Base-by-base conservation (phyloP, 768 basidiomycete genomes). In the Hydnomerulius pinastri region DNA sequence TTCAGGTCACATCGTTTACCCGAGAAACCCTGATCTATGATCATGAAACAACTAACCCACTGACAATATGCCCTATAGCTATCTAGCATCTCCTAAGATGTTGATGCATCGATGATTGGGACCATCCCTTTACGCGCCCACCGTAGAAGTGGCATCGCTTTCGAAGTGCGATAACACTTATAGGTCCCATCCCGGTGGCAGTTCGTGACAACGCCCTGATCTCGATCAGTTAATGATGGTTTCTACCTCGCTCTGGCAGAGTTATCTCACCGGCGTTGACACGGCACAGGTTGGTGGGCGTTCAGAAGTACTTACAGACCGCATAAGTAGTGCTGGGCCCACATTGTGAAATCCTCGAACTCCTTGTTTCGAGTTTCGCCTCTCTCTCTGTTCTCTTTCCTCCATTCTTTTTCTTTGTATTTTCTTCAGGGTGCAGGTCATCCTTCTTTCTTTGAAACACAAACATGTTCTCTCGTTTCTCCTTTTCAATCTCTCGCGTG, bases 401-500 rank as follows among this genome's bases (percentile, higher is more conserved):
- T 32, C 21, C 25, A 33, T 20, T n/a, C 28, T 20, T 20, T 23
- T 24, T 5, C n/a, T 25, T 37, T 29, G n/a, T 37, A 23, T 9
- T 30, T 33, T 40, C 20, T 17, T 29, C 38, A 18, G 2, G 54
- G 61, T 56, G 61, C 58, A 17, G 61, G 58, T 13, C 58, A 49
- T 46, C 53, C 23, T 28, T 20, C 38, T 49, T 42, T 29, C 18
- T 46, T n/a, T 30, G 10, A 42, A 41, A 25, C 4, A 47, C 27
- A 18, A 40, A 25, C 20, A 64, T 63, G 63, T 55, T 61, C 28
- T 12, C n/a, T 24, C 57, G 60, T 27, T 37, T 63, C 23, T 55
- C 54, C 2, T 48, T 56, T 3, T 25, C 49, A 2, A 33, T 66
- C 17, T 32, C 50, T 11, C 64, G 56, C 32, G 13, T 63, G 4